A percentile compares a stretch with the other conserved stretches of the same genome.
Conservation (phyloP, 495 filamentous ascomycete genomes). For the Daldinia caldariorum region DNA sequence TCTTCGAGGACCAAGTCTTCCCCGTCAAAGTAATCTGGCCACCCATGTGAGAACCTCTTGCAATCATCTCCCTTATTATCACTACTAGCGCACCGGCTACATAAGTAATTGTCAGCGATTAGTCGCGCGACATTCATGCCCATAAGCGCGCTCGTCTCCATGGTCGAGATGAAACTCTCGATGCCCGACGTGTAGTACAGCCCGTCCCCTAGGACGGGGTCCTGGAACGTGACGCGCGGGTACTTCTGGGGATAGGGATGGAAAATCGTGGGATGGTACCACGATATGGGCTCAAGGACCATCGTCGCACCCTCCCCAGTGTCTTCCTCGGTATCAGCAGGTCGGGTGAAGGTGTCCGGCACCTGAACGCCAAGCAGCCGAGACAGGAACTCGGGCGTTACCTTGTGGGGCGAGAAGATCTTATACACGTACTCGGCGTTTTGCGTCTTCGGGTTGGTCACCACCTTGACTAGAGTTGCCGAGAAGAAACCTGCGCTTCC, state of each 20-base stretch:
- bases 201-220: slow-evolving; percentile 70
- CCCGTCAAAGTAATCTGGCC: slow-evolving; percentile 16
- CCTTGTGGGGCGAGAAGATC: slow-evolving; percentile 82
- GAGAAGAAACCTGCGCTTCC: slow-evolving; percentile 85
- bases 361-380: slow-evolving; percentile 59
- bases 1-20: not conserved
- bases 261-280: slow-evolving; percentile 79
- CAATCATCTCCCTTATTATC: slow-evolving; percentile 13
- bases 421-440: slow-evolving; percentile 88
- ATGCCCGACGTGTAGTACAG: slow-evolving; percentile 95
- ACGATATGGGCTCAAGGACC: slow-evolving; percentile 67
- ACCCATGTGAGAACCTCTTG: slow-evolving; percentile 25
- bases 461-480: slow-evolving; percentile 77
- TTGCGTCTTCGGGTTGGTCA: slow-evolving; percentile 64
- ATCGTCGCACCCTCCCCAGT: slow-evolving; percentile 12
- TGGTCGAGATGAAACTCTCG: slow-evolving; percentile 94
- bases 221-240: slow-evolving; percentile 88
- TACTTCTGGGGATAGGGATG: slow-evolving; percentile 83
- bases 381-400: slow-evolving; percentile 71
- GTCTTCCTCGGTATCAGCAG: slow-evolving; percentile 1
- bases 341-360: slow-evolving; percentile 49
- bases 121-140: slow-evolving; percentile 91
- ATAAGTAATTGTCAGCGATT: slow-evolving; percentile 67
- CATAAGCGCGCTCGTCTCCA: slow-evolving; percentile 98
- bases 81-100: not conserved